A percentile compares a stretch with the other conserved stretches of the same genome.
Conservation (phyloP, 1,284 basidiomycete species). For the Coriolopsis trogii region DNA sequence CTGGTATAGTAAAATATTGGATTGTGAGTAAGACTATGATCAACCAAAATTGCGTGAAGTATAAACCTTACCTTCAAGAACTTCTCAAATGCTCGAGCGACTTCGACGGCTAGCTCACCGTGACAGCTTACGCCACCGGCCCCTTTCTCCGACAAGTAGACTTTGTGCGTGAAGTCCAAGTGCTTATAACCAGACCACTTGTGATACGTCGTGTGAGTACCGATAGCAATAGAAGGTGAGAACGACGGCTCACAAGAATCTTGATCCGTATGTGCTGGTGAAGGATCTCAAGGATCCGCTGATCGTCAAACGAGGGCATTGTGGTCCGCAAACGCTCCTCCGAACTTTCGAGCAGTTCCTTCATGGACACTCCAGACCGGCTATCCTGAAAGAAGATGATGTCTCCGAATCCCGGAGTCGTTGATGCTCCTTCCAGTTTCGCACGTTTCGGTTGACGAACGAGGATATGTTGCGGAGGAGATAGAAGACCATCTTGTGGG, state of each 20-base stretch:
- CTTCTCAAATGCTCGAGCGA: background rate
- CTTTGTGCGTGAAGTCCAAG: background rate
- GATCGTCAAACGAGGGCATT: background rate
- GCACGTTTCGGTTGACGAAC: no score
- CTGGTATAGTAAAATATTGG: no score
- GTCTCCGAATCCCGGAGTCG: no score
- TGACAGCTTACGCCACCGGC: constrained; percentile 1
- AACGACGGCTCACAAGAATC: background rate
- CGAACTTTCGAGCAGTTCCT: background rate
- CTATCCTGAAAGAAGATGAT: no score
- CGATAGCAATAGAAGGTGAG: background rate
- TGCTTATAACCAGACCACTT: background rate
- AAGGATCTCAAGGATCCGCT: background rate
- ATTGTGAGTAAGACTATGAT: no score
- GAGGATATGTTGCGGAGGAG: no score
- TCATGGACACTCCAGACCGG: no score
- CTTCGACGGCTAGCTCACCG: background rate
- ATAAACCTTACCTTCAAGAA: constrained; percentile 1
- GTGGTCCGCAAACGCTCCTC: background rate
- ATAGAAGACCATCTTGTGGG: no score
- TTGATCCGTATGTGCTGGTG: background rate
- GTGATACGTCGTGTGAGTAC: background rate
- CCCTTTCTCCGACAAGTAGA: background rate
- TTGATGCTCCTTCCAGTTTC: no score
- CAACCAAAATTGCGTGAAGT: no score